Conservation (phyloP, 2,329 filamentous ascomycete species). For the Apiospora saccharicola region DNA sequence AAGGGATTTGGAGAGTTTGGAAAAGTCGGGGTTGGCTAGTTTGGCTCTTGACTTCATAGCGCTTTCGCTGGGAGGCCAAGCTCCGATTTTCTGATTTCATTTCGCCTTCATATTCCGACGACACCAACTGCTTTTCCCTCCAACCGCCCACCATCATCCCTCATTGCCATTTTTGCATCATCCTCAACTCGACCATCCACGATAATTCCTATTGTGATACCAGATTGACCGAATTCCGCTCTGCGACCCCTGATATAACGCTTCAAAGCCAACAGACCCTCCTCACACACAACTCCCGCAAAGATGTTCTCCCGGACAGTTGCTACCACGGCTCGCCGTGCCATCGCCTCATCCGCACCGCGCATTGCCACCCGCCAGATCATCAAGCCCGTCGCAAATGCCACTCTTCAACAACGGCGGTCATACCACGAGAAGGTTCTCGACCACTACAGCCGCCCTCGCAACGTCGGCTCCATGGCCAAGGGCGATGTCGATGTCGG, state of each 20-base stretch:
- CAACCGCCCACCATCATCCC: background rate
- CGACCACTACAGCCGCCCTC: slow-evolving; percentile 82
- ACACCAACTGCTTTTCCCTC: slow-evolving; percentile 22
- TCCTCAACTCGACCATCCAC: slow-evolving; percentile 32
- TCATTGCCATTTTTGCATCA: slow-evolving; percentile 5
- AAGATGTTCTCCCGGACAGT: slow-evolving; percentile 32
- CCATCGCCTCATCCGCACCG: slow-evolving; percentile 50
- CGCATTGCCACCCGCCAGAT: slow-evolving; percentile 50
- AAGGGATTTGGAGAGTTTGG: slow-evolving; percentile 14
- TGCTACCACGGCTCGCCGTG: slow-evolving; percentile 47
- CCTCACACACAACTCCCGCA: background rate
- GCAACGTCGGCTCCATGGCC: slow-evolving; percentile 80
- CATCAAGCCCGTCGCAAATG: slow-evolving; percentile 47
- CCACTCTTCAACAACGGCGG: slow-evolving; percentile 47
- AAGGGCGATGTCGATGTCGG: slow-evolving; percentile 77
- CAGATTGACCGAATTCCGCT: background rate
- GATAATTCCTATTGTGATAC: slow-evolving; percentile 41
- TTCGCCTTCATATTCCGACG: slow-evolving; percentile 16
- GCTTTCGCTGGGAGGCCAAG: slow-evolving; percentile 21
- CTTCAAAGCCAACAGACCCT: background rate
- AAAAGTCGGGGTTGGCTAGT: slow-evolving; percentile 20
- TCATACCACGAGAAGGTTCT: slow-evolving; percentile 69
- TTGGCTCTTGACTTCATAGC: slow-evolving; percentile 22
- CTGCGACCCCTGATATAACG: slow-evolving; percentile 31
- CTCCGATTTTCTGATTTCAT: slow-evolving; percentile 25